A percentile compares a stretch with the other conserved stretches of the same genome.
phyloP scores from a whole-genome alignment of 371 early-diverging fungal genomes.

The Mortierella sp. region DNA sequence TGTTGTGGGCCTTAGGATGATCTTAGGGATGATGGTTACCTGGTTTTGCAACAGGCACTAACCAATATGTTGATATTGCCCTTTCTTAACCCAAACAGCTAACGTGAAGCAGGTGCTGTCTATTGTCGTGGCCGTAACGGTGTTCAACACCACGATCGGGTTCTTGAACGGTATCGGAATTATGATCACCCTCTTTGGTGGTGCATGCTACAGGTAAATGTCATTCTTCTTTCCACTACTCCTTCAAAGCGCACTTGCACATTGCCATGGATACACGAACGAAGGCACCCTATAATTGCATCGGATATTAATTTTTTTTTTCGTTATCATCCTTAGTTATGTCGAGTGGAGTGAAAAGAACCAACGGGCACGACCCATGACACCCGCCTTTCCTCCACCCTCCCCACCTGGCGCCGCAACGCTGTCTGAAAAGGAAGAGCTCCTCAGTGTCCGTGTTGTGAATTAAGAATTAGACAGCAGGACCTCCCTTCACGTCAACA shows the following conservation, averaged over 20 bases:
- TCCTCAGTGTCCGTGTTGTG: slow-evolving; percentile 16
- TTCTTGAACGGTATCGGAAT: slow-evolving; percentile 81
- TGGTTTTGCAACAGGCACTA: background rate
- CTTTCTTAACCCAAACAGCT: slow-evolving; percentile 56
- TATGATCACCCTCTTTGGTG: slow-evolving; percentile 83
- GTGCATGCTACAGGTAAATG: slow-evolving; percentile 61
- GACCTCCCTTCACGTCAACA: background rate
- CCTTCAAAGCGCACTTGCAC: too few species aligned
- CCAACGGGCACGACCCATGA: slow-evolving; percentile 25
- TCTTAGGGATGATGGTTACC: too few species aligned
- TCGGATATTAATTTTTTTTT: background rate
- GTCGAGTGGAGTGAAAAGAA: slow-evolving; percentile 22
- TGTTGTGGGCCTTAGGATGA: too few species aligned
- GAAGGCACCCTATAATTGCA: background rate
- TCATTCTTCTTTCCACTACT: background rate
- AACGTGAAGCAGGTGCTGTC: slow-evolving; percentile 92
- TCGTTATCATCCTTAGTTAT: slow-evolving; percentile 7
- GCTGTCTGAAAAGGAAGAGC: slow-evolving; percentile 20
- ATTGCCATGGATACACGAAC: too few species aligned
- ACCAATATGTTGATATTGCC: background rate
- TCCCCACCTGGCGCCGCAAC: slow-evolving; percentile 14
- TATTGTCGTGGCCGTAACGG: slow-evolving; percentile 82
- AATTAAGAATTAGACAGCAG: background rate
- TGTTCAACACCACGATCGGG: slow-evolving; percentile 81
- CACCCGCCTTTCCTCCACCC: slow-evolving; percentile 24